Evolutionary conservation across 768 basidiomycete genomes (phyloP).

Genomic region (Boletus rubroflammeus): DNA sequence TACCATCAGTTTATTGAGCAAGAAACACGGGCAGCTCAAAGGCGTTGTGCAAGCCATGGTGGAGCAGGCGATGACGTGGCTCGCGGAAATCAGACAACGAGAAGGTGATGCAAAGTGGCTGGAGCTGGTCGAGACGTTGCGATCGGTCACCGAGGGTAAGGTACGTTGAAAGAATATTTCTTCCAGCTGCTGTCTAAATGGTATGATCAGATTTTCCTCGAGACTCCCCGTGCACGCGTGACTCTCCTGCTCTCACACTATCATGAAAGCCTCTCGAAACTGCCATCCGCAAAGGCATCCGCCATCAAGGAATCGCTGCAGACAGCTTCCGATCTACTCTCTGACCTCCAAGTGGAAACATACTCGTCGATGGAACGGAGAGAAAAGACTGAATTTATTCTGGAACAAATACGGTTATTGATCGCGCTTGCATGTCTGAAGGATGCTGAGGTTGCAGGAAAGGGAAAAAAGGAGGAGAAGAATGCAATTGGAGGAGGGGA

Average conservation of each 20-base stretch:
- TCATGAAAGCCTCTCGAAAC: conserved; percentile 66
- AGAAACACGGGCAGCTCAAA: conserved; percentile 97
- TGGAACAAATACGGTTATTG: conserved; percentile 95
- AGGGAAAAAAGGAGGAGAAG: conserved; percentile 49
- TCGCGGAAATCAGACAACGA: conserved; percentile 67
- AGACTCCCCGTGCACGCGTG: conserved; percentile 92
- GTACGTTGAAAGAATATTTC: conserved; percentile 39
- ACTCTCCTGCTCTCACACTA: conserved; percentile 83
- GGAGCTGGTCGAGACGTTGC: conserved; percentile 83
- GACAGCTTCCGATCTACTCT: conserved; percentile 86
- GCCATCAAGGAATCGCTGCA: conserved; percentile 64
- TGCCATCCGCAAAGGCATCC: conserved; percentile 38
- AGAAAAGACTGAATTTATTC: conserved; percentile 97
- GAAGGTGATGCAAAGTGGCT: conserved; percentile 78
- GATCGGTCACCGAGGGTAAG: conserved; percentile 95
- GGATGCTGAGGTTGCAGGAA: conserved; percentile 58
- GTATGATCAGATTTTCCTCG: conserved; percentile 78
- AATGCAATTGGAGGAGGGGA: conserved; percentile 68
- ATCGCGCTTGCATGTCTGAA: conserved; percentile 73
- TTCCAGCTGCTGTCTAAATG: background rate
- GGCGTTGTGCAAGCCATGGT: conserved; percentile 88
- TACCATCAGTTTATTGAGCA: conserved; percentile 67
- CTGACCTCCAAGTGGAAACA: conserved; percentile 96
- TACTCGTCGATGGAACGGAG: conserved; percentile 97
- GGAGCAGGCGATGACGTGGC: conserved; percentile 78